Evolutionary conservation across 129 eudicot genomes (phyloP).

Genomic region (Chrysanthemum seticuspe): DNA sequence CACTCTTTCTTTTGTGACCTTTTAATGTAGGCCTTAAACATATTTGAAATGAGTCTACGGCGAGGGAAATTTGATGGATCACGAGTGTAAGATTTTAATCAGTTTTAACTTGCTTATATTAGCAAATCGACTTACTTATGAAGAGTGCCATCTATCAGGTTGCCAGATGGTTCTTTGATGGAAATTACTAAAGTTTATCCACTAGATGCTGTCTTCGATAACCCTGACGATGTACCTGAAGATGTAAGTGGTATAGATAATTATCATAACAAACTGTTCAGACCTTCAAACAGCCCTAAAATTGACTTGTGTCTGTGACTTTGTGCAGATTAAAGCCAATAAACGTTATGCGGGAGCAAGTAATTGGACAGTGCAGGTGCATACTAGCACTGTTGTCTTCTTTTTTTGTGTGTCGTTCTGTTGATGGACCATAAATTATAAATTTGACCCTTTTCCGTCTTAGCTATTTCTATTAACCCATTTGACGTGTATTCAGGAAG

Average conservation of each 20-base stretch:
- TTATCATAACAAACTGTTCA: background rate
- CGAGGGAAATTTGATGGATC: constrained; percentile 93
- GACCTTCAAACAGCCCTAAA: constrained; percentile 7
- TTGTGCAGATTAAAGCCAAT: constrained; percentile 83
- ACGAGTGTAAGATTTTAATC: constrained; percentile 61
- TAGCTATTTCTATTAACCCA: background rate
- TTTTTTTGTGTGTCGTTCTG: constrained; percentile 1
- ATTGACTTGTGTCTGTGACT: constrained; percentile 25
- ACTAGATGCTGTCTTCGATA: constrained; percentile 90
- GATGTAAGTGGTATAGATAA: constrained; percentile 50
- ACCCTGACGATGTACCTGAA: constrained; percentile 92
- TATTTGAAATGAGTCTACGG: constrained; percentile 90
- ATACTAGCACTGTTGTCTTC: constrained; percentile 13
- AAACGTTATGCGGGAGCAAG: constrained; percentile 93
- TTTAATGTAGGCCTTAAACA: constrained; percentile 70
- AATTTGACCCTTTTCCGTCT: background rate
- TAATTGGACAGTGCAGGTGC: constrained; percentile 95
- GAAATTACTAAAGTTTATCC: constrained; percentile 90
- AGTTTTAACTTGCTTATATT: constrained; percentile 10
- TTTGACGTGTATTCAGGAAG: constrained; percentile 51
- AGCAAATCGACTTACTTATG: no score
- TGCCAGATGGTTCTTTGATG: constrained; percentile 98
- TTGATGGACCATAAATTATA: no score
- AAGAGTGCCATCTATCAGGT: no score
- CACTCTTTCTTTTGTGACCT: no score